phyloP scores from a whole-genome alignment of 2,329 filamentous ascomycete species.

The Neonectria faginata region DNA sequence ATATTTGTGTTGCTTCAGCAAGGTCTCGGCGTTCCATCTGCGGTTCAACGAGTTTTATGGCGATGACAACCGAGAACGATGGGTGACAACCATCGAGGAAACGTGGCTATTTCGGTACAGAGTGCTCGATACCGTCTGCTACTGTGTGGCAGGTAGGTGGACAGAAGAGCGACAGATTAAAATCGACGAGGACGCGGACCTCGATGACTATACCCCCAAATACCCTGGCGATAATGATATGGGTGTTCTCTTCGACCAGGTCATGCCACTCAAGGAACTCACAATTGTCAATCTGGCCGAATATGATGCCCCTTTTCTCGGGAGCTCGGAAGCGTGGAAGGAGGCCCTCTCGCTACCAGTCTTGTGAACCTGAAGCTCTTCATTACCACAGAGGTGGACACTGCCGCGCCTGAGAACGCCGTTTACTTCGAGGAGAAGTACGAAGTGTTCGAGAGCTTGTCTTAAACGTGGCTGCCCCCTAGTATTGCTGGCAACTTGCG shows the following conservation, averaged over 20 bases:
- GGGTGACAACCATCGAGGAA: constrained; percentile 6
- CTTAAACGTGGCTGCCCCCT: constrained; percentile 37
- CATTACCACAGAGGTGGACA: constrained; percentile 1
- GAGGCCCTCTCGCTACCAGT: not conserved
- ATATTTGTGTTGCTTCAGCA: constrained; percentile 21
- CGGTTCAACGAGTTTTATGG: constrained; percentile 29
- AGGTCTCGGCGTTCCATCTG: constrained; percentile 18
- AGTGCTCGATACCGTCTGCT: constrained; percentile 32
- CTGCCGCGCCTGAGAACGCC: not conserved
- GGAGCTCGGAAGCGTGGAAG: constrained; percentile 17
- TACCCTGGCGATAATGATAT: constrained; percentile 12
- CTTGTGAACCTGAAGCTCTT: constrained; percentile 23
- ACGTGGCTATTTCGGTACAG: constrained; percentile 21
- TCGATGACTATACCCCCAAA: not conserved
- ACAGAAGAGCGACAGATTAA: constrained; percentile 17
- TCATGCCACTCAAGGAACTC: constrained; percentile 22
- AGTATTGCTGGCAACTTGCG: constrained; percentile 39
- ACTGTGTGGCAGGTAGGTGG: constrained; percentile 34
- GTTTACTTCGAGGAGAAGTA: constrained; percentile 25
- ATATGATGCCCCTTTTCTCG: not conserved
- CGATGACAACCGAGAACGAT: accelerated
- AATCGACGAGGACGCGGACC: constrained; percentile 8
- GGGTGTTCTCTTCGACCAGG: accelerated
- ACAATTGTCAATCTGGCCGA: constrained; percentile 32
- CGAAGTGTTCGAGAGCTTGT: constrained; percentile 37